These are phyloP conservation scores for Podila horticola DNA, from an alignment of 192 early-diverging fungal genomes.

Conservation along the genomic window DNA sequence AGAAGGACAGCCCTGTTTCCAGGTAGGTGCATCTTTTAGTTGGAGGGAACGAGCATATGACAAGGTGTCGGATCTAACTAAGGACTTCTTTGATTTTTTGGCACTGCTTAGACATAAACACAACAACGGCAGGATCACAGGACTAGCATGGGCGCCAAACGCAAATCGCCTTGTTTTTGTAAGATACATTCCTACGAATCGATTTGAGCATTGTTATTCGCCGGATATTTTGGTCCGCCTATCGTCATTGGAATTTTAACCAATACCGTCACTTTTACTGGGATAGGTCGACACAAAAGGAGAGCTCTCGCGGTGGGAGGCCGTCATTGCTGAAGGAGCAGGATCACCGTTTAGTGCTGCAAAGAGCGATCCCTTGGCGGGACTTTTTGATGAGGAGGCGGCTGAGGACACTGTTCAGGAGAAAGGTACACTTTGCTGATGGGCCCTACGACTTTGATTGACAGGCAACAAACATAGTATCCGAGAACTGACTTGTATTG, in stretches of 20 bases:
- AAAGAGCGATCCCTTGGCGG: constrained; percentile 34
- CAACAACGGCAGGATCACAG: constrained; percentile 55
- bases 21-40: constrained; percentile 6
- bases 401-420: constrained; percentile 4
- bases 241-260: neutral
- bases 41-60: neutral
- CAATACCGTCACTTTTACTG: neutral
- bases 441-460: too few relatives aligned
- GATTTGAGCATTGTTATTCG: neutral
- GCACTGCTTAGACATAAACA: constrained; percentile 36
- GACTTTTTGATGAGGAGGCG: constrained; percentile 60
- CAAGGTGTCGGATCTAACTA: neutral
- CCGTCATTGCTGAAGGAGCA: constrained; percentile 58
- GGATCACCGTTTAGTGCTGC: constrained; percentile 46
- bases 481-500: neutral
- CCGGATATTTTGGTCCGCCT: neutral
- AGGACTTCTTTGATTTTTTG: neutral
- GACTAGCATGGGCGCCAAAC: constrained; percentile 74
- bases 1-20: constrained; percentile 52
- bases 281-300: constrained; percentile 61
- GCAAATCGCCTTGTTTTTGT: constrained; percentile 71
- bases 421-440: neutral
- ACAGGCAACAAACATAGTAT: too few relatives aligned
- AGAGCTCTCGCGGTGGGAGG: constrained; percentile 66
- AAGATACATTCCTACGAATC: constrained; percentile 20